Conservation (phyloP, 768 basidiomycete genomes). For the Cantharellus anzutake region DNA sequence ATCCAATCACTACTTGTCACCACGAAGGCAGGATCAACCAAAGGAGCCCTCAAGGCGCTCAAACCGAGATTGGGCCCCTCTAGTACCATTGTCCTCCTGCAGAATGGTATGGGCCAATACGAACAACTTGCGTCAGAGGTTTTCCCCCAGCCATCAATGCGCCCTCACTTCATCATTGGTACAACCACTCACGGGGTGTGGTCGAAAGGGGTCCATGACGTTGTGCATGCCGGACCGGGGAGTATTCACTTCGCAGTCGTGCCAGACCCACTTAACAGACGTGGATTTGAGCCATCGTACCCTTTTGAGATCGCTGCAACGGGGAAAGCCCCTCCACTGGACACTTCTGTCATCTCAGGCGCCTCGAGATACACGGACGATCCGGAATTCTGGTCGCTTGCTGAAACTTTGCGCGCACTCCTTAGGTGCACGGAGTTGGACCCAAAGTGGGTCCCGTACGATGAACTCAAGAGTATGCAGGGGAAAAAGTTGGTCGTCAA, state of each 20-base stretch:
- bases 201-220: slow-evolving; percentile 29
- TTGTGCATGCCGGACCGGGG: slow-evolving; percentile 55
- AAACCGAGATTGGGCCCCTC: slow-evolving; percentile 38
- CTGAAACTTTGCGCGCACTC: slow-evolving; percentile 48
- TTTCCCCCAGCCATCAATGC: slow-evolving; percentile 50
- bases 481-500: slow-evolving; percentile 72
- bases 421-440: slow-evolving; percentile 32
- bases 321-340: slow-evolving; percentile 27
- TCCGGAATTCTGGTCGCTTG: slow-evolving; percentile 36
- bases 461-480: slow-evolving; percentile 45
- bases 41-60: slow-evolving; percentile 37
- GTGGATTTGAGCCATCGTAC: slow-evolving; percentile 39
- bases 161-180: slow-evolving; percentile 75
- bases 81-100: slow-evolving; percentile 79
- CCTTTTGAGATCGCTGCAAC: background rate
- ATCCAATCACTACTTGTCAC: slow-evolving; percentile 55
- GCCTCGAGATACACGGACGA: slow-evolving; percentile 15
- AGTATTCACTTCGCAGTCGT: slow-evolving; percentile 61
- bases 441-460: slow-evolving; percentile 43
- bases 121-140: slow-evolving; percentile 47
- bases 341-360: background rate
- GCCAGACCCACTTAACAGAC: slow-evolving; percentile 36
- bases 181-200: slow-evolving; percentile 69
- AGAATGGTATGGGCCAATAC: slow-evolving; percentile 89
- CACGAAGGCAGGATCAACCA: slow-evolving; percentile 53